Evolutionary conservation across 768 basidiomycete species (phyloP), one percentile per base, ranked within the genome.

Genomic region (Xerocomellus amylosporus): DNA sequence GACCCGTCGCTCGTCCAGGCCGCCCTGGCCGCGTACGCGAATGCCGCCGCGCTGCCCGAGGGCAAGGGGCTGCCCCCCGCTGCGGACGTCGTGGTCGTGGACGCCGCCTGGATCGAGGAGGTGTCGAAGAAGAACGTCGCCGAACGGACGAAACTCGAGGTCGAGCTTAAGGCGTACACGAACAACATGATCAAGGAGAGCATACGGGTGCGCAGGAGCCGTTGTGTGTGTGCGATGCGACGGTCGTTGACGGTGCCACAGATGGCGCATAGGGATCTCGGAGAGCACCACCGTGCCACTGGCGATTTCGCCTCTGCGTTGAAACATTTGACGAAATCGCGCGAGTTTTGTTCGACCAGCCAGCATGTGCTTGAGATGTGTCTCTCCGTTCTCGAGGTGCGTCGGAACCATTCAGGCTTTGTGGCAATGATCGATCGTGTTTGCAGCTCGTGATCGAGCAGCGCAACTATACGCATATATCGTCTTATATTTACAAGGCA

Each of bases 131-230:
- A 79, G 70, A 92, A 89, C 63, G 74, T 77, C 57, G 80, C 81
- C n/a, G 92, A 95, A 66, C 78, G 77, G 54, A 81, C 80, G n/a
- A 91, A 88, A 69, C 75, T 97, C 54, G 95, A 97, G 74, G 88
- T 94, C 6, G 96, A 98, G 69, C 76, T 98, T 66, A 95, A 93
- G 81, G 91, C 88, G 12, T 98, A 98, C 66, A 80, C 86, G 59
- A 94, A 90, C 63, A 98, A 97, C 69, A 88, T 98, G 86, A 97
- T 98, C 78, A 98, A 97, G 73, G 96, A 98, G 79, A 94, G 91
- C 78, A 95, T 97, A 62, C 78, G 96, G 64, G 93, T 96, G 68
- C 66, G 80, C 75, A 8, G 2, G 15, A 3, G 1, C 5, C 2
- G 8, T 3, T 24, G n/a, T 30, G 8, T 37, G 8, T 34, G 28